phyloP scores from a whole-genome alignment of 1,284 basidiomycete genomes.

The Mycosarcoma mackinlayi region DNA sequence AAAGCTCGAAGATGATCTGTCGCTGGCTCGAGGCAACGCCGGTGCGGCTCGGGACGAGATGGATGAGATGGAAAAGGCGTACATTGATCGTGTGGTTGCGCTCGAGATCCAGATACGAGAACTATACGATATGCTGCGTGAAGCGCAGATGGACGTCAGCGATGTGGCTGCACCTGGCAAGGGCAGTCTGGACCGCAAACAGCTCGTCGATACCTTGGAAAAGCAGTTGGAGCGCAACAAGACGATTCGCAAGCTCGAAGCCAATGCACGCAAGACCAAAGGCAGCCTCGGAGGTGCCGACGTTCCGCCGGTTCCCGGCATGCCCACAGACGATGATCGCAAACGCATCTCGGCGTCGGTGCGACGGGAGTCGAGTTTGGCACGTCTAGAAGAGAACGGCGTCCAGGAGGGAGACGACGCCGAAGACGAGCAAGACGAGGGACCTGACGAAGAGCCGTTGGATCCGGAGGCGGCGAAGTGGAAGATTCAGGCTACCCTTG shows the following conservation, averaged over 20 bases:
- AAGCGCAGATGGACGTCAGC: constrained; percentile 79
- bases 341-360: constrained; percentile 52
- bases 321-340: constrained; percentile 42
- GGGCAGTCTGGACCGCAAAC: constrained; percentile 59
- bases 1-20: constrained; percentile 83
- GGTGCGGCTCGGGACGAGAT: constrained; percentile 73
- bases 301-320: constrained; percentile 20
- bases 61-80: constrained; percentile 81
- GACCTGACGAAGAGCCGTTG: constrained; percentile 32
- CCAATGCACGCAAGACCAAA: constrained; percentile 60
- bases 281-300: constrained; percentile 1
- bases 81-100: constrained; percentile 87
- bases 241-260: constrained; percentile 68
- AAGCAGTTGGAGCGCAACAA: constrained; percentile 67
- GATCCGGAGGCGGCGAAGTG: constrained; percentile 62
- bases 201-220: constrained; percentile 73
- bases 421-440: constrained; percentile 23
- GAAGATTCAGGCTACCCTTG: constrained; percentile 65
- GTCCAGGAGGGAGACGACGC: constrained; percentile 15
- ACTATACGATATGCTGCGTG: constrained; percentile 82
- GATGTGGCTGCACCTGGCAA: constrained; percentile 52
- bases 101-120: constrained; percentile 93
- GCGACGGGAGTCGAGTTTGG: constrained; percentile 44
- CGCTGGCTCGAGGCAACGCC: constrained; percentile 80
- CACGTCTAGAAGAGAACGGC: constrained; percentile 9